Percentiles rank a stretch among this genome's conserved stretches.
phyloP scores from a whole-genome alignment of 2,329 filamentous ascomycete genomes.

The Fonsecaea pugnacius region DNA sequence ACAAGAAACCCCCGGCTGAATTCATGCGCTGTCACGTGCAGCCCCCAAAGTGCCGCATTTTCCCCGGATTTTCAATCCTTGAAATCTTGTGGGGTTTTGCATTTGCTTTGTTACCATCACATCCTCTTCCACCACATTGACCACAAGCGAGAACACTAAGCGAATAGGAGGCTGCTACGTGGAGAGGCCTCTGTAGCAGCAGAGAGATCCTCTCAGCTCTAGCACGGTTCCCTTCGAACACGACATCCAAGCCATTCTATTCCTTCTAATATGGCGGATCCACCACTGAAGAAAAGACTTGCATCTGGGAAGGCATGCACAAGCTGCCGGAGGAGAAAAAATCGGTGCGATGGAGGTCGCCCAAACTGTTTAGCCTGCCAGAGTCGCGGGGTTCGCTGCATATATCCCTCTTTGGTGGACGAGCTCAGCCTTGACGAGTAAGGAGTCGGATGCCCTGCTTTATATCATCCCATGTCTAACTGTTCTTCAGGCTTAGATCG shows the following conservation, averaged over 20 bases:
- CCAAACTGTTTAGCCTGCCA: not conserved
- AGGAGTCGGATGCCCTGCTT: not conserved
- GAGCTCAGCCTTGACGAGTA: conserved; percentile 4
- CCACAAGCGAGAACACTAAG: not conserved
- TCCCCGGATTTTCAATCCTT: not conserved
- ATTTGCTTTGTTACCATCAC: not conserved
- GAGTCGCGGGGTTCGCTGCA: not conserved
- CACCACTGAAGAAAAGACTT: conserved; percentile 7
- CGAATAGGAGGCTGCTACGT: not conserved
- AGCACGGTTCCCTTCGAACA: not conserved
- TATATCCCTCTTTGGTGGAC: conserved; percentile 9
- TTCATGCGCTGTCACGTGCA: too few relatives aligned
- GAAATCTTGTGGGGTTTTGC: not conserved
- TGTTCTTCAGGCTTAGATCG: not conserved
- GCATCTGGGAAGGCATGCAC: conserved; percentile 11
- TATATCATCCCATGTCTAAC: not conserved
- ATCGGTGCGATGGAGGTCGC: conserved; percentile 9
- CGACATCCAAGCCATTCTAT: not conserved
- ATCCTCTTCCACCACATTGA: not conserved
- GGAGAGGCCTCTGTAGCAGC: not conserved
- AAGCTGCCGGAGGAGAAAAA: conserved; percentile 13
- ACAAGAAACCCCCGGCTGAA: not conserved
- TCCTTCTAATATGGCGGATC: not conserved
- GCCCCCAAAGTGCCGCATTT: not conserved
- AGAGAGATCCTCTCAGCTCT: not conserved